Evolutionary conservation across 306 rosid species (phyloP), one percentile per base, ranked within the genome.

Genomic region (Quercus alba): DNA sequence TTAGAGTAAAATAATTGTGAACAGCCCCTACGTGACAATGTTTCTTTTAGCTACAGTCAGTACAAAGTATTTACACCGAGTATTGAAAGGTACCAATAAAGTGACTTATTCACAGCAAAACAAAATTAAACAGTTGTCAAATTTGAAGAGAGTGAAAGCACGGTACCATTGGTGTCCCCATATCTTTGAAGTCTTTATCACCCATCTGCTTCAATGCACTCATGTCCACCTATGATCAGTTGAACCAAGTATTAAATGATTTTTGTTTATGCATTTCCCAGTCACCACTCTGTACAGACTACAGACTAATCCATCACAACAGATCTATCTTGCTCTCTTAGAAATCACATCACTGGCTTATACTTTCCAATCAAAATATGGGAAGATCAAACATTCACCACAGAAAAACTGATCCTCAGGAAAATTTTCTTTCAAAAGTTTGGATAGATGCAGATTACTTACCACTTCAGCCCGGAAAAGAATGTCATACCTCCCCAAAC

Each of bases 101-200:
- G 4, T 21, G 8, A n/a, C 55, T 4, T 74, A 56, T 19, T n/a
- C 66, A 19, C 11, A 13, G 56, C 10, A 56, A 4, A 8, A 58
- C 4, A 81, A 44, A 51, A 18, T 13, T 70, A 4, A 21, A 13
- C 57, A 73, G 28, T 23, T 49, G 17, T 19, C 14, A 66, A 66
- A 33, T 31, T 20, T n/a, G 0, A 1, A n/a, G 74, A 66, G 33
- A 14, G 66, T 25, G 80, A 75, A 81, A 74, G 23, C n/a, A 35
- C 38, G 10, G 20, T 88, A 88, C 94, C 94, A 86, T 90, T 21
- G 92, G 92, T 85, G 80, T 84, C 35, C 94, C 94, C 87, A 90
- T 57, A 78, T 90, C 92, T 75, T 90, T 88, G 13, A 90, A 88
- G 75, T 90, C 90, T 81, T 86, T 83, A 15, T 90, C 94, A 6